Conservation (phyloP, 352 stramenopile genomes). For the Phytophthora capsici region DNA sequence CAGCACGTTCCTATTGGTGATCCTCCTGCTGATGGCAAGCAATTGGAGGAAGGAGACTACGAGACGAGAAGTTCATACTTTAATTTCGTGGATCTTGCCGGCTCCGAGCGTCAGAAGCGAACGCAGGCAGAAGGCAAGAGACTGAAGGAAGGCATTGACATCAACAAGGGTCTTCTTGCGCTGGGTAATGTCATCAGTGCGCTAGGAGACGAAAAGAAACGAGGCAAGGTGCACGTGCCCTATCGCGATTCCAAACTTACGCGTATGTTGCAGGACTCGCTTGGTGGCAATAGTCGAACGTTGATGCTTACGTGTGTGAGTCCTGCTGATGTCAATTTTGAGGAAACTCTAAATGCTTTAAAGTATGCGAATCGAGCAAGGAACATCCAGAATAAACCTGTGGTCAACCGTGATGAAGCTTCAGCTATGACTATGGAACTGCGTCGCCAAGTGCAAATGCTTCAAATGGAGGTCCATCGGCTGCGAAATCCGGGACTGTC, state of each 20-base stretch:
- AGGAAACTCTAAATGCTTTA: conserved; percentile 92
- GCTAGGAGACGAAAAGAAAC: conserved; percentile 91
- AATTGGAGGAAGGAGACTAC: conserved; percentile 59
- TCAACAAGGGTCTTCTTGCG: conserved; percentile 98
- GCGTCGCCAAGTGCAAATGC: conserved; percentile 77
- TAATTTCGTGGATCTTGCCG: conserved; percentile 93
- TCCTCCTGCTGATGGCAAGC: conserved; percentile 39
- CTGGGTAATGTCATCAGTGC: conserved; percentile 98
- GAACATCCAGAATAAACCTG: conserved; percentile 91
- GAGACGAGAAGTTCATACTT: conserved; percentile 89
- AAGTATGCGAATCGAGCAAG: conserved; percentile 92
- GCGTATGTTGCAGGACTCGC: conserved; percentile 92
- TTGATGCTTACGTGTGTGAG: conserved; percentile 94
- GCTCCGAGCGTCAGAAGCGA: conserved; percentile 95
- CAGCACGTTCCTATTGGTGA: conserved; percentile 75
- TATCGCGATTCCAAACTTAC: conserved; percentile 96
- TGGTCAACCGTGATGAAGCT: conserved; percentile 86
- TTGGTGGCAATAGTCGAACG: conserved; percentile 93
- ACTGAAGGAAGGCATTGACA: conserved; percentile 97
- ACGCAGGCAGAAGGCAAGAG: conserved; percentile 93
- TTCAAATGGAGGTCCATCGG: conserved; percentile 84
- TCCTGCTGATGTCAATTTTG: conserved; percentile 90
- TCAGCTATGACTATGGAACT: conserved; percentile 79
- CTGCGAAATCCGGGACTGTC: conserved; percentile 83
- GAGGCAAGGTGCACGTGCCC: conserved; percentile 92